These are phyloP conservation scores for Theileria orientalis DNA, from an alignment of 169 alveolate genomes.

Conservation along the genomic window DNA sequence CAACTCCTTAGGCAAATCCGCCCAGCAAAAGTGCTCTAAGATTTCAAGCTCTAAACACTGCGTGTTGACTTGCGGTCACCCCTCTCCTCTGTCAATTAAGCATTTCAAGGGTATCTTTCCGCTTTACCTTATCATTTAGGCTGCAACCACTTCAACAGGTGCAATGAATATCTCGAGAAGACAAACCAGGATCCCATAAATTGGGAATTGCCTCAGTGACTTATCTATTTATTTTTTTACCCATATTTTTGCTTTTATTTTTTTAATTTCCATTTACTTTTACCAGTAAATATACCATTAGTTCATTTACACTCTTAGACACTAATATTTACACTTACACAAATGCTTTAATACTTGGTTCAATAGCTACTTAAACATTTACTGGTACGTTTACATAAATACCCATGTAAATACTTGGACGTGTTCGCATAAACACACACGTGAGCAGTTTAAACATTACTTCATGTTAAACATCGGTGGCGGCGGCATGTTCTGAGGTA, in stretches of 20 bases:
- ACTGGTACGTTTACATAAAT: too few species aligned
- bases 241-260: background rate
- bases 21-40: conserved; percentile 86
- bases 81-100: conserved; percentile 93
- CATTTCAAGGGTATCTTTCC: conserved; percentile 25
- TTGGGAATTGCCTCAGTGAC: conserved; percentile 70
- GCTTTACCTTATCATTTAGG: conserved; percentile 61
- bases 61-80: conserved; percentile 94
- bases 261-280: background rate
- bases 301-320: background rate
- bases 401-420: too few species aligned
- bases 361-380: too few species aligned
- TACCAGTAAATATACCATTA: background rate
- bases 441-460: background rate
- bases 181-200: conserved; percentile 69
- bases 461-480: conserved; percentile 56
- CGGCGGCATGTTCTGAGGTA: conserved; percentile 65
- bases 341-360: too few species aligned
- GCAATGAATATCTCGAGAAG: conserved; percentile 74
- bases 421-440: too few species aligned
- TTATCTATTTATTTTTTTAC: background rate
- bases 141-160: conserved; percentile 81
- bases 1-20: conserved; percentile 84
- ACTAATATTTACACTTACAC: background rate
- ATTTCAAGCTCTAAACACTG: conserved; percentile 88